A percentile compares a stretch with the other conserved stretches of the same genome.
These are phyloP conservation scores for Akanthomyces dipterigenus DNA, from an alignment of 2,329 filamentous ascomycete genomes.

Conservation along the genomic window DNA sequence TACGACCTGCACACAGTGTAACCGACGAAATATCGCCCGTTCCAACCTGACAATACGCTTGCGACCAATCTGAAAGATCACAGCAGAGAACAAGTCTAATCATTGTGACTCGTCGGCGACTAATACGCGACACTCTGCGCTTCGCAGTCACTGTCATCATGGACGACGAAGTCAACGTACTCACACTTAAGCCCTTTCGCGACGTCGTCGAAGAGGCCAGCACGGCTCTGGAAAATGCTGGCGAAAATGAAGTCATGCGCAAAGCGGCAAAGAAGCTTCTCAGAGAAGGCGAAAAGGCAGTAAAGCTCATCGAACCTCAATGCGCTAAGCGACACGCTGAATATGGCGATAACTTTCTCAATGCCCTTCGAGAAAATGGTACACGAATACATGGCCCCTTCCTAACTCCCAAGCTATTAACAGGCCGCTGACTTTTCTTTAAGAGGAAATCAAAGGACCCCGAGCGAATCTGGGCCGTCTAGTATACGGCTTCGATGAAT, in stretches of 20 bases:
- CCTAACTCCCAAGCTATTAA: too few relatives aligned
- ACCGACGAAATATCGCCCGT: neutral
- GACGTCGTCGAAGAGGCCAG: slow-evolving; percentile 48
- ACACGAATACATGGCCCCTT: slow-evolving; percentile 15
- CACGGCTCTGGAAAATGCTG: slow-evolving; percentile 40
- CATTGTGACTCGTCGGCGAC: neutral
- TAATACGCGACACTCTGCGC: neutral
- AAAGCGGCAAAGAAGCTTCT: slow-evolving; percentile 41
- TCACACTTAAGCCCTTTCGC: slow-evolving; percentile 44
- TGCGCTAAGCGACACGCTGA: slow-evolving; percentile 24
- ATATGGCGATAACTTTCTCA: slow-evolving; percentile 42
- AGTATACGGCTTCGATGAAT: slow-evolving; percentile 53
- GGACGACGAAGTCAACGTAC: slow-evolving; percentile 33
- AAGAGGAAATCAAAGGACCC: slow-evolving; percentile 44
- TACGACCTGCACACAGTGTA: neutral
- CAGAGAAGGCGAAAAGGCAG: slow-evolving; percentile 41
- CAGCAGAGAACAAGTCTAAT: neutral
- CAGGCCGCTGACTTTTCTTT: neutral
- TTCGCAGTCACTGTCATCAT: slow-evolving; percentile 19
- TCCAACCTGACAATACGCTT: neutral
- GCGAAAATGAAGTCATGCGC: slow-evolving; percentile 38
- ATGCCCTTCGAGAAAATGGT: slow-evolving; percentile 50
- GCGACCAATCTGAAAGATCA: neutral
- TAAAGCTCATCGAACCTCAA: slow-evolving; percentile 30
- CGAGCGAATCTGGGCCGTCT: slow-evolving; percentile 42